Evolutionary conservation across 1,284 basidiomycete species (phyloP), one percentile per base, ranked within the genome.

Genomic region (Rhodotorula glutinis): DNA sequence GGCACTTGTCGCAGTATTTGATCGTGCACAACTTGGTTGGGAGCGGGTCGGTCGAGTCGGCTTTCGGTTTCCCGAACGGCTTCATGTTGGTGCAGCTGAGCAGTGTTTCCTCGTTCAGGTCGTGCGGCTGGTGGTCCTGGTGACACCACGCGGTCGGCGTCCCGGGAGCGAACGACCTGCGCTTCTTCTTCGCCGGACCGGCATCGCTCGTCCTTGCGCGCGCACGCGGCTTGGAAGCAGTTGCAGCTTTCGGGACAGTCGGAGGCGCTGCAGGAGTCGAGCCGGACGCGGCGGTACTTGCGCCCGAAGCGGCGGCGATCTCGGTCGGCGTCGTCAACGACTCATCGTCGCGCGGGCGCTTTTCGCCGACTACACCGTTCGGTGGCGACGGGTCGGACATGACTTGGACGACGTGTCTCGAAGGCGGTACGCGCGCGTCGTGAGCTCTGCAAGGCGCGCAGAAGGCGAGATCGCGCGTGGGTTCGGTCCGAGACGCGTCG

Each of bases 131-230:
- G 55, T 66, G 64, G 21, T 66, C 56, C 27, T 65, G 57, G 54
- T 69, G 53, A n/a, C 53, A 70, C 57, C 65, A 74, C 71, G 47
- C 70, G 25, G 54, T 57, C 23, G 61, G 21, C 23, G 33, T 57
- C 58, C 49, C 49, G 17, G 55, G 17, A 21, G 38, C 46, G 10
- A 25, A 27, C 38, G 61, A 56, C 62, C 46, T 57, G 47, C 51
- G 51, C 57, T 58, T 63, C 62, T 63, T 63, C 49, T 44, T 53
- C 8, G 59, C 51, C 52, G 58, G 58, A 41, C 19, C 55, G 27
- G 41, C 41, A 21, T 29, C 43, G 27, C 43, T 25, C 41, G 27
- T 25, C 41, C 41, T 11, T 25, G 55, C 27, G 21, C 25, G 43
- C 10, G 41, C 25, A 19, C 41, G 41, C n/a, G 41, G 55, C 43